Evolutionary conservation across 202 grass and related monocot genomes (phyloP), one percentile per base, ranked within the genome.

Genomic region (Dendrocalamus latiflorus): DNA sequence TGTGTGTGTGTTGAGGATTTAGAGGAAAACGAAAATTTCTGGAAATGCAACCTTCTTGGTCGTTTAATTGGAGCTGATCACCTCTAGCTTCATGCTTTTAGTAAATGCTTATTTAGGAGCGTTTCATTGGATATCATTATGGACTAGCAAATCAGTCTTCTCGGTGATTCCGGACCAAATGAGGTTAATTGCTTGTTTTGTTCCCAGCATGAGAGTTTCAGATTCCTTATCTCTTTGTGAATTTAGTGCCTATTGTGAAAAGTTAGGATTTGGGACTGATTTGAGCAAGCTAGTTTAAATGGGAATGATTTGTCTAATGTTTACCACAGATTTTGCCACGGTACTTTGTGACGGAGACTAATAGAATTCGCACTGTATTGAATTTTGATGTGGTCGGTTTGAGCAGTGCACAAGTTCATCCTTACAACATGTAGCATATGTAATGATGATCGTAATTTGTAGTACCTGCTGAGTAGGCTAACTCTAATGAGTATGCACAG

Each of bases 201-300:
- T 72, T 45, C 30, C 18, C 3, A 64, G 4, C 30, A 36, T 1
- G 1, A 66, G 37, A 33, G 39, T 63, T 86, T 79, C 68, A 42
- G 3, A 38, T 85, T 72, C 39, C 15, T 33, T 85, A 51, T 49
- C 64, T 68, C 18, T 18, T 36, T 77, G 42, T 45, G 28, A 74
- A 48, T 49, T 48, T 63, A 66, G 69, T 62, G 37, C 2, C 8
- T 28, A 48, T 0, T 16, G 33, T 16, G 22, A 58, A 14, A 49
- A 60, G 22, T 7, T 61, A 44, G 41, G 22, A 68, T 60, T 78
- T 54, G 36, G 8, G 30, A 49, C 9, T 75, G 33, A 70, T 67
- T 25, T 75, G 49, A 34, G 61, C 28, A 69, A 11, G 45, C 36
- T 74, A 75, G 22, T 84, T 83, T 78, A 67, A 55, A 72, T 71